phyloP scores from a whole-genome alignment of 495 filamentous ascomycete species.

The Penicillium bovifimosum region DNA sequence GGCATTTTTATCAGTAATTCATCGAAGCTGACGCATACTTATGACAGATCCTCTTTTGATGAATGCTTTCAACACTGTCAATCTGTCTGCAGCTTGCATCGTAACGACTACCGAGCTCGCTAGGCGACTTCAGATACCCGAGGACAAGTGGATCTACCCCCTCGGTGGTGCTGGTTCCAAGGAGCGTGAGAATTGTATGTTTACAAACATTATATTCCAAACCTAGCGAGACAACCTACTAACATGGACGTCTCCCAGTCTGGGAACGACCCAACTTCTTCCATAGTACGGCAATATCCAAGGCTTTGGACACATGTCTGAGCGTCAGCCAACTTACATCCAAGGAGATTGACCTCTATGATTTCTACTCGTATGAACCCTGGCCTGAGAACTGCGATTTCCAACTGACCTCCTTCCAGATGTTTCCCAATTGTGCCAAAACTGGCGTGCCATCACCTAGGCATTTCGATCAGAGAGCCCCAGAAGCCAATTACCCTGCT shows the following conservation, averaged over 20 bases:
- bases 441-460: conserved; percentile 48
- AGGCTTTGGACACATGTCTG: conserved; percentile 44
- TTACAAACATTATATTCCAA: background rate
- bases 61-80: conserved; percentile 58
- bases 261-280: conserved; percentile 51
- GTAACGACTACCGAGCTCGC: conserved; percentile 47
- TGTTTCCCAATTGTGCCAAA: conserved; percentile 59
- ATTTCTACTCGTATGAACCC: conserved; percentile 47
- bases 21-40: background rate
- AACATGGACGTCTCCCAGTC: conserved; percentile 26
- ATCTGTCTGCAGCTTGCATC: conserved; percentile 48
- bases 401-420: conserved; percentile 8
- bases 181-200: conserved; percentile 43
- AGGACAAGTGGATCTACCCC: conserved; percentile 50
- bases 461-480: conserved; percentile 33
- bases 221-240: background rate
- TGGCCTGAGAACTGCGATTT: background rate
- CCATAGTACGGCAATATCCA: conserved; percentile 44
- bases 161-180: conserved; percentile 48
- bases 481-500: conserved; percentile 48
- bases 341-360: conserved; percentile 46
- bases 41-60: conserved; percentile 53
- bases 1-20: background rate
- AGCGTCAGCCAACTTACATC: conserved; percentile 27
- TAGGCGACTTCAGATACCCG: conserved; percentile 42